These are phyloP conservation scores for Teunomyces stri DNA, from an alignment of 805 yeast species.

Conservation along the genomic window DNA sequence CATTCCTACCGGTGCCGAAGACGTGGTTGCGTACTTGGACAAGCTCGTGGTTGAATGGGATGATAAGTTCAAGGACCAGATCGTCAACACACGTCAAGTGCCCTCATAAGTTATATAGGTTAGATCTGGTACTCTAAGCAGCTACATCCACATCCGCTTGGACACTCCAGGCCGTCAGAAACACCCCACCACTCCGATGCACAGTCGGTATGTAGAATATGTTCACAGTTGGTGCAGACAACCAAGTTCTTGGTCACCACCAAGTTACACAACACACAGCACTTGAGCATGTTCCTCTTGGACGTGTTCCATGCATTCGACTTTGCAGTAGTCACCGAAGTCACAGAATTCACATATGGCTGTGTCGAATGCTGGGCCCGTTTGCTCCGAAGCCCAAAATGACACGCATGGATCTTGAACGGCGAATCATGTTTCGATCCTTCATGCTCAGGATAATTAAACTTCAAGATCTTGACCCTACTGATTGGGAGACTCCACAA, in stretches of 20 bases:
- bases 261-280: slow-evolving; percentile 67
- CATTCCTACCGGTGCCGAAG: slow-evolving; percentile 62
- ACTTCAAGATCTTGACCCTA: slow-evolving; percentile 73
- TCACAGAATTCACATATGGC: slow-evolving; percentile 22
- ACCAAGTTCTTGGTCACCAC: slow-evolving; percentile 59
- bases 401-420: slow-evolving; percentile 34
- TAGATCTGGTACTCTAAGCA: slow-evolving; percentile 42
- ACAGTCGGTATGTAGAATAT: slow-evolving; percentile 74
- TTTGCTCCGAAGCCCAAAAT: slow-evolving; percentile 28
- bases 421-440: slow-evolving; percentile 16
- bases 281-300: slow-evolving; percentile 26
- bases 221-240: slow-evolving; percentile 73
- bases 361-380: slow-evolving; percentile 16
- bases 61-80: slow-evolving; percentile 68
- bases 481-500: slow-evolving; percentile 84
- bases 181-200: slow-evolving; percentile 76
- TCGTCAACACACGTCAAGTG: slow-evolving; percentile 45
- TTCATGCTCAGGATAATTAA: slow-evolving; percentile 44
- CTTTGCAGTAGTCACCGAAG: slow-evolving; percentile 21
- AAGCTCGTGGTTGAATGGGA: slow-evolving; percentile 67
- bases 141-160: slow-evolving; percentile 82
- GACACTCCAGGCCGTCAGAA: slow-evolving; percentile 50
- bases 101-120: neutral
- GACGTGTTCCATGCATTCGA: slow-evolving; percentile 32
- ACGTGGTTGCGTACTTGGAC: slow-evolving; percentile 65